Base-by-base conservation (phyloP, 75 land plant species). In the Pseudotsuga menziesii region DNA sequence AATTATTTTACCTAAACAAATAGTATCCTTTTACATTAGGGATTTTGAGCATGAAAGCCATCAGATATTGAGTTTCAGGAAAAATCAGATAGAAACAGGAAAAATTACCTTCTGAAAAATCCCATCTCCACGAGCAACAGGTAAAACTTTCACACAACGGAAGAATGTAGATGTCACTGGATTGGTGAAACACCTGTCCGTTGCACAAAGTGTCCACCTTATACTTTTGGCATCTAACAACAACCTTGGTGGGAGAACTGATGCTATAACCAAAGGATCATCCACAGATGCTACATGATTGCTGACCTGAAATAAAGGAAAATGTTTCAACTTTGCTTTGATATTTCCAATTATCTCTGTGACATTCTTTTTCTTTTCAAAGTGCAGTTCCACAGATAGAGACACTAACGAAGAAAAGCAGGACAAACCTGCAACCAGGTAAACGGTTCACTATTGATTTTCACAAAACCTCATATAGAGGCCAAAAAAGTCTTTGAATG, bases 191-290 rank as follows among this genome's bases (percentile, higher is more conserved):
- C 99, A 97, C 23, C 97, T 83, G 77, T 96, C 99, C 26, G 92
- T 83, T 39, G 99, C 99, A 87, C 99, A 96, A 39, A 94, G 90
- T 0, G 99, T 94, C 99, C 99, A 96, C 76, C 99, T 88, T 64
- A 94, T 62, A 39, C 80, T 80, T 13, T 74, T 83, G 60, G 94
- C 87, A 78, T 96, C 88, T 52, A 93, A 52, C 16, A 96, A 75
- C 32, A 88, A 79, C 60, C 81, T 81, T 36, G 97, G 97, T 44
- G 99, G 92, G 54, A 96, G 87, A 26, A 96, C 36, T 12, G 99
- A 83, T 35, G 99, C 88, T 77, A 93, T 90, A 44, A 96, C 91
- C 61, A 96, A 77, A 15, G 99, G 98, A 81, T 96, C 99, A 83
- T 94, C 99, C 82, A 94, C 74, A n/a, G 99, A 77, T 39, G 99